phyloP scores from a whole-genome alignment of 352 stramenopile species.

The Pythium myriotylum region DNA sequence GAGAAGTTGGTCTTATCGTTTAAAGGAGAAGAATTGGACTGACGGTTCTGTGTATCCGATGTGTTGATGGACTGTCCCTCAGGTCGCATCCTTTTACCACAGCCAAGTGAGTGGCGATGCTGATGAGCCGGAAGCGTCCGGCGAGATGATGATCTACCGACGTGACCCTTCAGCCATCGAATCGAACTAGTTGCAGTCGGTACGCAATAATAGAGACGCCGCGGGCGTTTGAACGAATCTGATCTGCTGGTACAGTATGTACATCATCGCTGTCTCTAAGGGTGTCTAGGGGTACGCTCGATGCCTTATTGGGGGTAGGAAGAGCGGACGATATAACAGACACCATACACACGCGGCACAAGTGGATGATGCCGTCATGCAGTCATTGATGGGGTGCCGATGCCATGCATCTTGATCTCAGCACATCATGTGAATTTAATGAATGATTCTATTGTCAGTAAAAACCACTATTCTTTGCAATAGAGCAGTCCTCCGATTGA shows the following conservation, averaged over 20 bases:
- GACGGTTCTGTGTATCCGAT: not conserved
- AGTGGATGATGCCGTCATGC: not conserved
- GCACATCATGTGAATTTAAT: too few relatives aligned
- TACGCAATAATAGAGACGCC: slow-evolving; percentile 12
- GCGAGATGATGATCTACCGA: slow-evolving; percentile 72
- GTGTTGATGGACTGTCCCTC: not conserved
- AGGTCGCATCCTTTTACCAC: slow-evolving; percentile 67
- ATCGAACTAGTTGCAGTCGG: slow-evolving; percentile 5
- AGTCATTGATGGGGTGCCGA: too few relatives aligned
- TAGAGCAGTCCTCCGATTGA: not conserved
- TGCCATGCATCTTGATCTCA: too few relatives aligned
- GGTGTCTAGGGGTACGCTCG: slow-evolving; percentile 11
- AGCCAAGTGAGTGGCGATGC: slow-evolving; percentile 73
- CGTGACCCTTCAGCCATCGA: slow-evolving; percentile 14
- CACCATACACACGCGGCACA: too few relatives aligned
- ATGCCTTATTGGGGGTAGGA: slow-evolving; percentile 9
- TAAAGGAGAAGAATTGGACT: not conserved
- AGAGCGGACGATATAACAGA: slow-evolving; percentile 11
- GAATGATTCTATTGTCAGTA: too few relatives aligned
- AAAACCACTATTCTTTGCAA: slow-evolving; percentile 9
- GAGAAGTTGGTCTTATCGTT: not conserved
- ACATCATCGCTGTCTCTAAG: slow-evolving; percentile 8
- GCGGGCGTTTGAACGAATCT: not conserved
- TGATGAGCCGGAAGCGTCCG: slow-evolving; percentile 56
- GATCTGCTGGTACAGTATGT: not conserved